A percentile compares a stretch with the other conserved stretches of the same genome.
Evolutionary conservation across 108 stramenopile species (phyloP).

Genomic region (Discostella stelligeroides): DNA sequence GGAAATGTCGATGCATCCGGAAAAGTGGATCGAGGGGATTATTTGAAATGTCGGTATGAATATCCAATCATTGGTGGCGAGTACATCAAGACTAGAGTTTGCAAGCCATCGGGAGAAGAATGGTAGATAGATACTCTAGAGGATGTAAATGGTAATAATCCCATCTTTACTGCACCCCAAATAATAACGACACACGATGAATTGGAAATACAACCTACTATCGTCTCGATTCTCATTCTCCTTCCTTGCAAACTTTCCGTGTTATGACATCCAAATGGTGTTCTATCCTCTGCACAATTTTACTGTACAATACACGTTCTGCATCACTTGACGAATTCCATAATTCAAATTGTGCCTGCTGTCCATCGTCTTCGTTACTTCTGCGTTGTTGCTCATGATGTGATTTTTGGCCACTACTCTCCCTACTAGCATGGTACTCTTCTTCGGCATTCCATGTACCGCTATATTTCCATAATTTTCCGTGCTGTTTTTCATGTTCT

Average conservation of each 20-base stretch:
- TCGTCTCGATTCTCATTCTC: too few relatives aligned
- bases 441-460: slow-evolving; percentile 12
- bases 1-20: slow-evolving; percentile 52
- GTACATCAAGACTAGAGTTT: slow-evolving; percentile 31
- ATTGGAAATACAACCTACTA: too few relatives aligned
- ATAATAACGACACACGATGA: too few relatives aligned
- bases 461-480: slow-evolving; percentile 54
- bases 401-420: too few relatives aligned
- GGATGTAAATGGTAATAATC: too few relatives aligned
- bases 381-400: slow-evolving; percentile 13
- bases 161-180: too few relatives aligned
- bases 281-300: slow-evolving; percentile 50
- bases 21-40: slow-evolving; percentile 63
- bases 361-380: slow-evolving; percentile 6
- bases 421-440: too few relatives aligned
- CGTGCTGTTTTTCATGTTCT: slow-evolving; percentile 53
- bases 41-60: slow-evolving; percentile 41
- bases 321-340: slow-evolving; percentile 36
- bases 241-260: slow-evolving; percentile 26
- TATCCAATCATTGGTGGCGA: slow-evolving; percentile 14
- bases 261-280: slow-evolving; percentile 40
- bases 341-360: not conserved
- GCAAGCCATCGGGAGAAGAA: slow-evolving; percentile 20
- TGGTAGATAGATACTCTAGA: too few relatives aligned
- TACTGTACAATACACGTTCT: slow-evolving; percentile 50